Conservation (phyloP, 768 basidiomycete genomes). For the Mycena haematopus region DNA sequence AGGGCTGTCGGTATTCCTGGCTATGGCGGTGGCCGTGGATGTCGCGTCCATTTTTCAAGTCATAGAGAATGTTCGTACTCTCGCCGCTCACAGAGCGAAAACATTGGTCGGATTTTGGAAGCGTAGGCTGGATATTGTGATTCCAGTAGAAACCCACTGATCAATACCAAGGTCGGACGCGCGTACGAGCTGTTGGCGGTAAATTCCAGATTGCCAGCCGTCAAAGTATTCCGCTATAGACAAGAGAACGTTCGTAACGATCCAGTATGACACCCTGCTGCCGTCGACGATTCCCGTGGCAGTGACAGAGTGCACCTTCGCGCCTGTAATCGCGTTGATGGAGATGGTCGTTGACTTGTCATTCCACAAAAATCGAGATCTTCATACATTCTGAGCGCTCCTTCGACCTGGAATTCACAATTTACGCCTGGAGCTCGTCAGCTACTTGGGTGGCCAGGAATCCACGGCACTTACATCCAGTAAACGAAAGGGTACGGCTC, state of each 20-base stretch:
- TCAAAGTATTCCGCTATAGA: background rate
- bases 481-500: slow-evolving; percentile 36
- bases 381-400: slow-evolving; percentile 37
- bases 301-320: slow-evolving; percentile 37
- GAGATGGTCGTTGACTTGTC: slow-evolving; percentile 34
- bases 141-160: slow-evolving; percentile 35
- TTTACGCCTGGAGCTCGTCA: slow-evolving; percentile 18
- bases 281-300: slow-evolving; percentile 40
- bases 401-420: slow-evolving; percentile 40
- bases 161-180: slow-evolving; percentile 38
- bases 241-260: slow-evolving; percentile 21
- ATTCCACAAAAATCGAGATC: slow-evolving; percentile 40
- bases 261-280: slow-evolving; percentile 40
- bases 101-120: slow-evolving; percentile 40
- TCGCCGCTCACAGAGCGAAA: slow-evolving; percentile 39
- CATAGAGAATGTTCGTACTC: slow-evolving; percentile 37
- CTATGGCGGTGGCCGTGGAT: slow-evolving; percentile 32
- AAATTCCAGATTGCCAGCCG: slow-evolving; percentile 28
- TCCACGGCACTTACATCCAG: slow-evolving; percentile 33
- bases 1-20: slow-evolving; percentile 43
- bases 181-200: slow-evolving; percentile 36
- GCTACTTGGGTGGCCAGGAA: background rate
- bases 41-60: slow-evolving; percentile 35
- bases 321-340: slow-evolving; percentile 33
- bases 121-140: slow-evolving; percentile 38